Evolutionary conservation across 306 rosid genomes (phyloP).

Genomic region (Boehmeria nivea): DNA sequence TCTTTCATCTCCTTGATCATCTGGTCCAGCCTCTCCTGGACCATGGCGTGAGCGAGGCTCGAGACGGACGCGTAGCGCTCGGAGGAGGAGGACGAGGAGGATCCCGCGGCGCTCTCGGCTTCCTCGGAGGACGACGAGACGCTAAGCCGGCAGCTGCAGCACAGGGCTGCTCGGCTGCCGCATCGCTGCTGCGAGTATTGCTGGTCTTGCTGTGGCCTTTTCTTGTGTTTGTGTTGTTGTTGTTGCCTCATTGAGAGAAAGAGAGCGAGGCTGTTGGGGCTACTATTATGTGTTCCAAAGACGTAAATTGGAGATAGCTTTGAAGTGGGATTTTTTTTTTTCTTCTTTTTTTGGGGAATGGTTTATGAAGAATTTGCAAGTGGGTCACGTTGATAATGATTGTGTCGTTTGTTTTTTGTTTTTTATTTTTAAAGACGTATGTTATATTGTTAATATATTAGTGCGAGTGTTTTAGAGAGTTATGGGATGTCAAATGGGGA

Average conservation of each 20-base stretch:
- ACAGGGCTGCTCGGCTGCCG: conserved; percentile 58
- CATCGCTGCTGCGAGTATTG: conserved; percentile 22
- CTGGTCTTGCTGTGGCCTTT: conserved; percentile 22
- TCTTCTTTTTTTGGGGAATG: too few species aligned
- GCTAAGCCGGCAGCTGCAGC: conserved; percentile 76
- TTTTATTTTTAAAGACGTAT: too few species aligned
- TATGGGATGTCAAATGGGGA: conserved; percentile 38
- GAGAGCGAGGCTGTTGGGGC: too few species aligned
- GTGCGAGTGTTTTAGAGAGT: too few species aligned
- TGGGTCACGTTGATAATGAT: conserved; percentile 55
- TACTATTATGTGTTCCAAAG: too few species aligned
- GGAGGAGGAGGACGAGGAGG: conserved; percentile 36
- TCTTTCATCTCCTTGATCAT: conserved; percentile 54
- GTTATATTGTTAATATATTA: too few species aligned
- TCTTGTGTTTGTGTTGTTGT: conserved; percentile 51
- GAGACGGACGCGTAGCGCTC: conserved; percentile 67
- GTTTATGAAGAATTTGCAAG: too few species aligned
- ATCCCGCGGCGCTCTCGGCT: conserved; percentile 44
- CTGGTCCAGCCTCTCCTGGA: conserved; percentile 83
- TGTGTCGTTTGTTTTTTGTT: conserved; percentile 47
- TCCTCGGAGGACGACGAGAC: conserved; percentile 88
- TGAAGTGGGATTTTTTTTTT: too few species aligned
- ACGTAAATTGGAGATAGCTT: too few species aligned
- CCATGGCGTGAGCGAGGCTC: conserved; percentile 90
- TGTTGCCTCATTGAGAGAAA: conserved; percentile 19